Conservation (phyloP, 495 filamentous ascomycete species). For the Penicillium manginii region DNA sequence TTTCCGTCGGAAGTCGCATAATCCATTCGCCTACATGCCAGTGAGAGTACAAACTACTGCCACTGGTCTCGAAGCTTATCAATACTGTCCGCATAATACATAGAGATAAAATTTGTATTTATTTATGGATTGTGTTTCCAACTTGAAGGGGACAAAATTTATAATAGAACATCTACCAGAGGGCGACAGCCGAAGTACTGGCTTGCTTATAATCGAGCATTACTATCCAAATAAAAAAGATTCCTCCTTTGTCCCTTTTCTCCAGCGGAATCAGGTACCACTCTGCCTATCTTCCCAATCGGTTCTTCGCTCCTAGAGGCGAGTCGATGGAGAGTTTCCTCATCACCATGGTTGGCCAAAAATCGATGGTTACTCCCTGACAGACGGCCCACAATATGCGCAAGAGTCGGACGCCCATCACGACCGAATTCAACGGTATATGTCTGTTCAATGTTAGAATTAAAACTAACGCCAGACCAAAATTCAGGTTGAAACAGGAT, state of each 20-base stretch:
- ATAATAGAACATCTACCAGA: too few relatives aligned
- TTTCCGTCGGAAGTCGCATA: not conserved
- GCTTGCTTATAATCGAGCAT: not conserved
- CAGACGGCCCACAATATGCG: conserved; percentile 54
- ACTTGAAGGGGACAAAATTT: too few relatives aligned
- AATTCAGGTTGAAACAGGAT: not conserved
- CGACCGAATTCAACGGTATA: conserved; percentile 58
- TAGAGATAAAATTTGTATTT: too few relatives aligned
- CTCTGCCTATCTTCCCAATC: conserved; percentile 11
- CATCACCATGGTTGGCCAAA: conserved; percentile 52
- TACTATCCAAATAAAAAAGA: conserved; percentile 14
- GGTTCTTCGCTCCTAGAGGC: conserved; percentile 11
- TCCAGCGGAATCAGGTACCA: conserved; percentile 6
- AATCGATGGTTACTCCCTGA: conserved; percentile 47
- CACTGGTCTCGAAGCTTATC: too few relatives aligned
- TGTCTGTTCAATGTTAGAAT: conserved; percentile 39
- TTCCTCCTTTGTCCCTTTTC: conserved; percentile 12
- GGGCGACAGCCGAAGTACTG: too few relatives aligned
- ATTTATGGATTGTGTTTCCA: too few relatives aligned
- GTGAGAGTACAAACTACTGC: too few relatives aligned
- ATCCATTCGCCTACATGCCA: not conserved
- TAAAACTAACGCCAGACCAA: not conserved
- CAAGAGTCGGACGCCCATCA: conserved; percentile 43
- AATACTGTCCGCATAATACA: too few relatives aligned
- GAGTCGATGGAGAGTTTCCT: conserved; percentile 11